Conservation (phyloP, 306 rosid genomes). For the Alnus rubra region DNA sequence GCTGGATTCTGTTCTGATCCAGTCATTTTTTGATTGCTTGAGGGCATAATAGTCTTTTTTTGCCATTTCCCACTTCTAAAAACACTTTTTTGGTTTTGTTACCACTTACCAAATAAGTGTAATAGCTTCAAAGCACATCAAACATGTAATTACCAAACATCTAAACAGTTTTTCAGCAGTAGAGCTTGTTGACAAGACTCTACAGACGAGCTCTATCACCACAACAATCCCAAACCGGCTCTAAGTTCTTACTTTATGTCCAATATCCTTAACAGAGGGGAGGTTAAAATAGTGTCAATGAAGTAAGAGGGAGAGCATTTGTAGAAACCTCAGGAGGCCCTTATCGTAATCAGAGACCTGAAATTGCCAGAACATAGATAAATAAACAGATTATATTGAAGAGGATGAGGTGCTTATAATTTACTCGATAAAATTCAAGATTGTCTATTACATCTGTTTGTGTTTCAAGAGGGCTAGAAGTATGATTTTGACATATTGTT, state of each 20-base stretch:
- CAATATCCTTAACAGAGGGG: not conserved
- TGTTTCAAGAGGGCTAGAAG: not conserved
- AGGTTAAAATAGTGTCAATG: not conserved
- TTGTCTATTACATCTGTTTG: not conserved
- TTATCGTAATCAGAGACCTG: not conserved
- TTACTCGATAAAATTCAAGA: not conserved
- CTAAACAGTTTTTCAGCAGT: no score
- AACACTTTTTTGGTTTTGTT: no score
- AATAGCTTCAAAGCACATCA: no score
- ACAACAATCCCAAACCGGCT: no score
- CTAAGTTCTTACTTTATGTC: not conserved
- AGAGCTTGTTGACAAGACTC: no score
- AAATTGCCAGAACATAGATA: not conserved
- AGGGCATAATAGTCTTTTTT: conserved; percentile 28
- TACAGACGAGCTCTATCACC: no score
- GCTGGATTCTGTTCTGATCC: conserved; percentile 60
- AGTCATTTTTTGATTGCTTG: conserved; percentile 37
- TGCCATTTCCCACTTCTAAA: no score
- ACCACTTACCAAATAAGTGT: no score
- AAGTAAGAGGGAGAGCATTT: not conserved
- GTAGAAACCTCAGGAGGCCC: not conserved
- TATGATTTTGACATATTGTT: not conserved
- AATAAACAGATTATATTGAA: not conserved
- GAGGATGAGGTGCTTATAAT: not conserved
- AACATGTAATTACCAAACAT: no score